Percentiles rank a stretch among this genome's conserved stretches.
Conservation (phyloP, 805 yeast species). For the Barnettozyma sp. region DNA sequence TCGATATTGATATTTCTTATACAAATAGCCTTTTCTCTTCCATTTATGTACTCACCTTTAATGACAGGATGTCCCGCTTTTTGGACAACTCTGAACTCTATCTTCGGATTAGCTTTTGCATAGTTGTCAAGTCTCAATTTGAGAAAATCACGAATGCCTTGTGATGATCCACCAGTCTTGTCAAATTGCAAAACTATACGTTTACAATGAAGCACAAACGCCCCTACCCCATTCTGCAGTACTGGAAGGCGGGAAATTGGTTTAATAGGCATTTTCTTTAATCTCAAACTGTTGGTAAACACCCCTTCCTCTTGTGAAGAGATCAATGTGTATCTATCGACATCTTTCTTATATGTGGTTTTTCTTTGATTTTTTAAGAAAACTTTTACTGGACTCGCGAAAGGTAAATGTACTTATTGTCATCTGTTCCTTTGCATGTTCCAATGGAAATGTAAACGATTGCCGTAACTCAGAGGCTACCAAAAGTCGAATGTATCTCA, state of each 20-base stretch:
- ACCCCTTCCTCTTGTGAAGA: background rate
- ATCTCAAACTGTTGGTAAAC: background rate
- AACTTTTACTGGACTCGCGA: too few species aligned
- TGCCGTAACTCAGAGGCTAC: too few species aligned
- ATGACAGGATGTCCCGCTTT: slow-evolving; percentile 81
- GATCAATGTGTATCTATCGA: too few species aligned
- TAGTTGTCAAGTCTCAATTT: slow-evolving; percentile 43
- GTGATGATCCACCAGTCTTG: slow-evolving; percentile 94
- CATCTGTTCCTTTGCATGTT: too few species aligned
- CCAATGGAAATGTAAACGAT: too few species aligned
- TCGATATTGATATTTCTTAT: slow-evolving; percentile 63
- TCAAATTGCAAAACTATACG: slow-evolving; percentile 74
- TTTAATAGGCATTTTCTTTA: slow-evolving; percentile 42
- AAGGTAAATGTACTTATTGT: too few species aligned
- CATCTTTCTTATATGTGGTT: too few species aligned
- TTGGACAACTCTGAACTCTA: slow-evolving; percentile 64
- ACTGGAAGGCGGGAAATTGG: slow-evolving; percentile 52
- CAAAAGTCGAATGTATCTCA: too few species aligned
- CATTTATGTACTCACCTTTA: slow-evolving; percentile 47
- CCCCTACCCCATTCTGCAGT: slow-evolving; percentile 71
- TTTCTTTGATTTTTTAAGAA: too few species aligned
- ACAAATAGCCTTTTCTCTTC: slow-evolving; percentile 55
- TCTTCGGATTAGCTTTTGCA: slow-evolving; percentile 55
- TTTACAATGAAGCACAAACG: slow-evolving; percentile 69
- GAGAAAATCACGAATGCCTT: slow-evolving; percentile 70